Evolutionary conservation across 192 early-diverging fungal genomes (phyloP).

Genomic region (Rhizoclosmatium globosum): DNA sequence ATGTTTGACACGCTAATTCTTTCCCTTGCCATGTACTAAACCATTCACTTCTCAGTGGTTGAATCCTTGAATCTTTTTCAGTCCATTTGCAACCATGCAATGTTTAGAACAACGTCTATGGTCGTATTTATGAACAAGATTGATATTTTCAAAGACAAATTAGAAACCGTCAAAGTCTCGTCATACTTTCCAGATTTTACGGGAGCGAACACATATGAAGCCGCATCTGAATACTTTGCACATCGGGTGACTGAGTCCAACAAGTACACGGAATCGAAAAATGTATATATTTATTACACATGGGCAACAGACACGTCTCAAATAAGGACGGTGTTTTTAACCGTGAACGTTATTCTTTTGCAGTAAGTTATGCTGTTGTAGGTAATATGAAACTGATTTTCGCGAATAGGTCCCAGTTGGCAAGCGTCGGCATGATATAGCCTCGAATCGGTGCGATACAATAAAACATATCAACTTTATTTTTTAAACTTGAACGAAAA

Average conservation of each 20-base stretch:
- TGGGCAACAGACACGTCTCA: constrained; percentile 68
- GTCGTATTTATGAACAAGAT: constrained; percentile 73
- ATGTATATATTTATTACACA: constrained; percentile 67
- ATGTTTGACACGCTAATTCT: background rate
- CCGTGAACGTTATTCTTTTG: constrained; percentile 33
- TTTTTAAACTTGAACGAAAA: background rate
- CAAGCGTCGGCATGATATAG: background rate
- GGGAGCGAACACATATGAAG: constrained; percentile 54
- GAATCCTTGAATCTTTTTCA: constrained; percentile 45
- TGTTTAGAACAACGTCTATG: constrained; percentile 59
- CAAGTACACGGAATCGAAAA: constrained; percentile 49
- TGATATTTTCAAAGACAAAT: constrained; percentile 64
- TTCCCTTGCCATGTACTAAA: background rate
- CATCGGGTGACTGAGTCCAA: constrained; percentile 48
- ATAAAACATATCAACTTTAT: background rate
- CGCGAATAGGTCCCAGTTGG: background rate
- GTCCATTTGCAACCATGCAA: constrained; percentile 45
- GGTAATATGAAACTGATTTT: too few relatives aligned
- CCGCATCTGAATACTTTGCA: constrained; percentile 54
- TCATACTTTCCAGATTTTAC: constrained; percentile 62
- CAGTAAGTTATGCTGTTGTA: constrained; percentile 10
- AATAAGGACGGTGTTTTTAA: constrained; percentile 51
- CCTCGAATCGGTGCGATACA: too few relatives aligned
- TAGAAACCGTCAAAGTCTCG: constrained; percentile 50
- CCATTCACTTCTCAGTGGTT: constrained; percentile 57